Conservation (phyloP, 1,139 yeast genomes). For the Geotrichum candidum region DNA sequence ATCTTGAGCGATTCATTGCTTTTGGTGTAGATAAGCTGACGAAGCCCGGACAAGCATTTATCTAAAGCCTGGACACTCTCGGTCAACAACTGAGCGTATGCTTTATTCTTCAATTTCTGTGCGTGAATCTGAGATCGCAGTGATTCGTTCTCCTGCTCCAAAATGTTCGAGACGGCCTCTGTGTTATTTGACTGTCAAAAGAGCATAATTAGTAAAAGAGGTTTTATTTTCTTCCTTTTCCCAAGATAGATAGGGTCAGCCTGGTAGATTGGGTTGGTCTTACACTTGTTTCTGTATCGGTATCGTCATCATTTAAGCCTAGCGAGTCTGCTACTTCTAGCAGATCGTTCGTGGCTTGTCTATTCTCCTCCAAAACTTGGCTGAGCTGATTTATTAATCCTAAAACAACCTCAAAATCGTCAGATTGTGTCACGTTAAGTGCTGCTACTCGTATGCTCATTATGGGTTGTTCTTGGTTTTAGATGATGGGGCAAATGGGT, state of each 20-base stretch:
- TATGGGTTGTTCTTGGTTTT: not conserved
- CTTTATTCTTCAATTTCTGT: slow-evolving; percentile 21
- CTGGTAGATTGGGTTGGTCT: not conserved
- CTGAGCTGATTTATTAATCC: slow-evolving; percentile 27
- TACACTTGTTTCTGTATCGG: slow-evolving; percentile 14
- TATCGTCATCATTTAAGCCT: slow-evolving; percentile 21
- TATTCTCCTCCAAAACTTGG: slow-evolving; percentile 24
- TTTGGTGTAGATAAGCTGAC: slow-evolving; percentile 24
- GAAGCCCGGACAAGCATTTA: slow-evolving; percentile 23
- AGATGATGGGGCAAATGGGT: not conserved
- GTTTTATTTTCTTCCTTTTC: not conserved
- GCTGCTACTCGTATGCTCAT: slow-evolving; percentile 15
- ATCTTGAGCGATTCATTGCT: slow-evolving; percentile 26
- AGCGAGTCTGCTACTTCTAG: slow-evolving; percentile 29
- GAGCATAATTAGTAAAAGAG: not conserved
- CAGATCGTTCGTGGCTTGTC: slow-evolving; percentile 28
- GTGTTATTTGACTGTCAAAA: slow-evolving; percentile 2
- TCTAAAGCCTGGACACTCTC: slow-evolving; percentile 24
- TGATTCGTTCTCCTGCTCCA: slow-evolving; percentile 19
- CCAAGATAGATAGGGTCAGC: not conserved
- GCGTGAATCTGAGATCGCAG: slow-evolving; percentile 19
- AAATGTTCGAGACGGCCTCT: slow-evolving; percentile 5
- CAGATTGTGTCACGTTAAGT: slow-evolving; percentile 22
- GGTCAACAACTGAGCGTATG: slow-evolving; percentile 22
- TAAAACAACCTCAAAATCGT: slow-evolving; percentile 29